phyloP scores from a whole-genome alignment of 495 filamentous ascomycete species.

The Penicillium parvum region DNA sequence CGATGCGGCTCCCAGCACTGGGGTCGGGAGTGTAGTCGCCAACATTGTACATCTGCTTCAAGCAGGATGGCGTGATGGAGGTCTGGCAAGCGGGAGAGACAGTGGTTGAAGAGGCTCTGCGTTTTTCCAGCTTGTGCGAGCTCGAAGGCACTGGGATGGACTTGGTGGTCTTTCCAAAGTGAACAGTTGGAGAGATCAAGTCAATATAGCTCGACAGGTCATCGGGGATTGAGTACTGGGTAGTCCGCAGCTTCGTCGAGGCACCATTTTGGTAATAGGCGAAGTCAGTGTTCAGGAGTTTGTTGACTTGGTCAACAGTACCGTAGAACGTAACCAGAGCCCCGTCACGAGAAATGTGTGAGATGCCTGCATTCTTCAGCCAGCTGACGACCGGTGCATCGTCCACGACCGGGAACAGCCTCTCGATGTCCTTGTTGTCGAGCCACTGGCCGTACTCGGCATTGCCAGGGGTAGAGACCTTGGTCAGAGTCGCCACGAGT shows the following conservation, averaged over 20 bases:
- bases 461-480: conserved; percentile 53
- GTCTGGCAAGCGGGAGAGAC: conserved; percentile 43
- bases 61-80: conserved; percentile 53
- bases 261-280: conserved; percentile 32
- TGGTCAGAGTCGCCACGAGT: conserved; percentile 48
- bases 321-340: conserved; percentile 47
- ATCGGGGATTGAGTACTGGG: conserved; percentile 61
- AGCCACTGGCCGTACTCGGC: conserved; percentile 54
- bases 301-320: conserved; percentile 44
- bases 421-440: conserved; percentile 47
- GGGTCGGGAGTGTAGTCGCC: conserved; percentile 44
- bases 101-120: conserved; percentile 8
- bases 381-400: conserved; percentile 42
- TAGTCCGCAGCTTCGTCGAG: conserved; percentile 47
- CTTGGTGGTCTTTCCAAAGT: conserved; percentile 45
- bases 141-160: conserved; percentile 15
- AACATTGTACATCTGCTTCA: conserved; percentile 58
- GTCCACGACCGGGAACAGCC: conserved; percentile 45
- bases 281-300: conserved; percentile 46
- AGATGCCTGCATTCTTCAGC: conserved; percentile 49
- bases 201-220: conserved; percentile 48
- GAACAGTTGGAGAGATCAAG: conserved; percentile 56
- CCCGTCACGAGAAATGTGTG: conserved; percentile 37
- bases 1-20: conserved; percentile 46
- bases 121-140: conserved; percentile 6